Conservation (phyloP, 805 yeast genomes). For the Zygoascus bituminiphila region DNA sequence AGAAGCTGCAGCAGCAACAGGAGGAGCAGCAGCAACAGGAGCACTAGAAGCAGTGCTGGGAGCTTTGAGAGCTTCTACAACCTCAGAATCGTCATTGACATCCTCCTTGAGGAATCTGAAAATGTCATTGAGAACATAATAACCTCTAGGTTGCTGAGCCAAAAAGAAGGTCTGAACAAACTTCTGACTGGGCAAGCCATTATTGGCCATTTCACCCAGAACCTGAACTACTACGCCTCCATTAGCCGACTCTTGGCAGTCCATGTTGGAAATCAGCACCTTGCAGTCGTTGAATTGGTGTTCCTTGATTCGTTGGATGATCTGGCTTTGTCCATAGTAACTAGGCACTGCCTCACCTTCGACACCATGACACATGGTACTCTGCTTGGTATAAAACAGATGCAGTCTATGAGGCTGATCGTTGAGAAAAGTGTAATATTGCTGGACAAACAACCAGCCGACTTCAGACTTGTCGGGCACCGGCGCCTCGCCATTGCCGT, state of each 20-base stretch:
- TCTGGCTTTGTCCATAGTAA: conserved; percentile 26
- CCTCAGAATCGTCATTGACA: conserved; percentile 20
- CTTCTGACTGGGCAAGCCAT: conserved; percentile 27
- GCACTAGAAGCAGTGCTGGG: conserved; percentile 1
- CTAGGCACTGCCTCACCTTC: conserved; percentile 29
- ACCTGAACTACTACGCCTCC: conserved; percentile 33
- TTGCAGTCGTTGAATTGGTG: conserved; percentile 28
- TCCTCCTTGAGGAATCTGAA: conserved; percentile 31
- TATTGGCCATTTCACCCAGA: conserved; percentile 33
- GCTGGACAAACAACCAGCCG: conserved; percentile 35
- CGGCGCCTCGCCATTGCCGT: background rate
- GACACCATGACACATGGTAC: conserved; percentile 31
- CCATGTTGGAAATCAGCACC: conserved; percentile 31
- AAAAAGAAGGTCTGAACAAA: conserved; percentile 35
- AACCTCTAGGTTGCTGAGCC: conserved; percentile 26
- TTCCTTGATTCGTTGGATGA: conserved; percentile 25
- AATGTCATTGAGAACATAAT: conserved; percentile 32
- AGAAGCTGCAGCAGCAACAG: conserved; percentile 3
- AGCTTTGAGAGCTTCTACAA: conserved; percentile 1
- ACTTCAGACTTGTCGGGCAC: conserved; percentile 17
- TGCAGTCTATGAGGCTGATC: conserved; percentile 26
- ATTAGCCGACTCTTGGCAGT: conserved; percentile 27
- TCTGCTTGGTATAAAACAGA: conserved; percentile 29
- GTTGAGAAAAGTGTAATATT: conserved; percentile 32
- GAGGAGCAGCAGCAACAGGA: conserved; percentile 1